Evolutionary conservation across 164 flowering plant species (phyloP), one percentile per base, ranked within the genome.

Genomic region (Aristolochia contorta): DNA sequence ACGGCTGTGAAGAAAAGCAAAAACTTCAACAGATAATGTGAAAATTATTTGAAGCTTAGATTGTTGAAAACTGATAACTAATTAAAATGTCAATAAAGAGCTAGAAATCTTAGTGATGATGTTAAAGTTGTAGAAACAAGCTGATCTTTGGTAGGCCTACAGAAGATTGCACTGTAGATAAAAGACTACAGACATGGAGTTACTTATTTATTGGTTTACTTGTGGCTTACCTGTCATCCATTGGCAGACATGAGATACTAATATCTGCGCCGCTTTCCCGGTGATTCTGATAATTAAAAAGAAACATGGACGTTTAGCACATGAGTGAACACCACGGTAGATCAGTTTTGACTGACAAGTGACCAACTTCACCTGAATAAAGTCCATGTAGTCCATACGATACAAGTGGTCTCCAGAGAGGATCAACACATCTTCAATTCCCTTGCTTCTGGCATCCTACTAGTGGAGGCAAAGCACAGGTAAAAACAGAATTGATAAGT

Each of bases 361-460:
- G 7, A 37, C 43, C 43, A 37, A 10, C 10, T 37, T 48, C 69
- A 85, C 98, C 82, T 86, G 96, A 62, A 89, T 74, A 64, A 87
- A 93, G 71, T 93, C 91, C 97, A 87, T 82, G 57, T 86, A 93
- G 65, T 90, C 96, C 98, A 93, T 93, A 46, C 97, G 71, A 63
- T 89, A 93, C 59, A 93, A 74, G 70, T 93, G 98, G 77, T 93
- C 98, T 59, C 97, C 98, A 27, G 98, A 93, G 23, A 93, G 77
- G 72, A 93, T 85, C 60, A 93, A 61, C 46, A 93, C 92, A 72
- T 93, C 94, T 70, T 93, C 98, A 25, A 93, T 86, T 0, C 79
- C 85, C 76, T 70, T 89, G 49, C 81, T 83, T 77, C 89, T 83
- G 33, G 80, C 79, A 78, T 87, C 96, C 98, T 89, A 63, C 59